Evolutionary conservation across 2,329 filamentous ascomycete species (phyloP), one percentile per base, ranked within the genome.

Genomic region (Chrysosporium queenslandicum): DNA sequence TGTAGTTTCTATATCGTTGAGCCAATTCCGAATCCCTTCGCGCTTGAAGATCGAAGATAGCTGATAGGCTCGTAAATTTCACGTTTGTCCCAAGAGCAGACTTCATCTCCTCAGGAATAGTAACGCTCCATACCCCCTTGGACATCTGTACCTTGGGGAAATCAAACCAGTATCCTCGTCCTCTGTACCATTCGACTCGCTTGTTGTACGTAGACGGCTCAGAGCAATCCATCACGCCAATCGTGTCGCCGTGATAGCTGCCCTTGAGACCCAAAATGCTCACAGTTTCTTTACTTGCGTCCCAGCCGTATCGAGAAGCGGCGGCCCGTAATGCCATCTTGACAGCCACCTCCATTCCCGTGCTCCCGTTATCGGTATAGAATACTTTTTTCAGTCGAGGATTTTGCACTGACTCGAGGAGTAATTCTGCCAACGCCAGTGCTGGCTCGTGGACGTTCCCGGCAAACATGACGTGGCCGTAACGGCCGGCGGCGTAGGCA

Each of bases 391-490:
- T 71, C 1, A 92, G 68, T 0, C 86, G 80, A 0, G 80, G 77
- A 56, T 87, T 90, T 0, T 71, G 66, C 4, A 86, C 68, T 0
- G 74, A 74, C 0, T 72, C 52, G 2, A 92, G 70, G 1, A 94
- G 71, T 0, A 71, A 72, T 62, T 86, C 77, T 0, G 86, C 83
- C 0, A 94, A 74, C 5, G 74, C 71, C 0, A 92, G 68, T 0
- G 86, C 87, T 0, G 88, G 87, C 60, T 87, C 78, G 59, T 94
- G 86, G n/a, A 90, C 77, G 0, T 84, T 81, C 7, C 82, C 82
- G 0, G 86, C 85, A 61, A 94, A 92, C 85, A 94, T 92, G 58
- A 92, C 85, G 66, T 94, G 87, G 0, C 87, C 87, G 61, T 92
- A 94, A 25, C 87, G 77, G 6, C 87, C 87, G 1, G 87, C 86